These are phyloP conservation scores for Rhizopogon salebrosus DNA, from an alignment of 768 basidiomycete genomes.

Conservation along the genomic window DNA sequence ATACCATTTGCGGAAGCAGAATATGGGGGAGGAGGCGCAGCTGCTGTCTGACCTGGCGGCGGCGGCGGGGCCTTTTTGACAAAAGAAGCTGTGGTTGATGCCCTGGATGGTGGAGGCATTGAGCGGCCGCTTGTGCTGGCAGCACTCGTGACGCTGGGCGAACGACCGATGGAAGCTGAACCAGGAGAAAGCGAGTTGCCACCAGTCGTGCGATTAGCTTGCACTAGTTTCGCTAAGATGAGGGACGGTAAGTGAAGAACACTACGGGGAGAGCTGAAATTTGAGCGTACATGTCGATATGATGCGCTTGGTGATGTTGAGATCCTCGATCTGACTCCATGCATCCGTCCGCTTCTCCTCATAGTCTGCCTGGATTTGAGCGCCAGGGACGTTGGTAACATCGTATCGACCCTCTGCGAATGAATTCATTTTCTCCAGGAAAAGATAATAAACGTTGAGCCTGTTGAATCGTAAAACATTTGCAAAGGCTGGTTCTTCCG, in stretches of 20 bases:
- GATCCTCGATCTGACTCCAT: conserved; percentile 68
- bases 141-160: conserved; percentile 21
- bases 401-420: conserved; percentile 82
- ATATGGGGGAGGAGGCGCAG: conserved; percentile 46
- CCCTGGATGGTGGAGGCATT: conserved; percentile 18
- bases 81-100: conserved; percentile 23
- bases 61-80: conserved; percentile 40
- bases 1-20: conserved; percentile 22
- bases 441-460: conserved; percentile 89
- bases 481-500: neutral
- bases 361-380: conserved; percentile 74
- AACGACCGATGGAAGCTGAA: conserved; percentile 30
- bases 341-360: conserved; percentile 81
- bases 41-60: conserved; percentile 21
- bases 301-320: conserved; percentile 79
- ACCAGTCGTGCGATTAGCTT: conserved; percentile 38
- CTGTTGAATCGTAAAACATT: conserved; percentile 32
- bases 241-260: conserved; percentile 6
- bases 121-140: conserved; percentile 19
- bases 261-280: neutral
- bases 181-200: conserved; percentile 30
- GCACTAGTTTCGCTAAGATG: conserved; percentile 60
- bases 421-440: conserved; percentile 88
- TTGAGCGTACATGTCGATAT: conserved; percentile 70
- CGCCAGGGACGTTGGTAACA: conserved; percentile 53